Base-by-base conservation (phyloP, 495 filamentous ascomycete species). In the Hyaloscypha finlandica region DNA sequence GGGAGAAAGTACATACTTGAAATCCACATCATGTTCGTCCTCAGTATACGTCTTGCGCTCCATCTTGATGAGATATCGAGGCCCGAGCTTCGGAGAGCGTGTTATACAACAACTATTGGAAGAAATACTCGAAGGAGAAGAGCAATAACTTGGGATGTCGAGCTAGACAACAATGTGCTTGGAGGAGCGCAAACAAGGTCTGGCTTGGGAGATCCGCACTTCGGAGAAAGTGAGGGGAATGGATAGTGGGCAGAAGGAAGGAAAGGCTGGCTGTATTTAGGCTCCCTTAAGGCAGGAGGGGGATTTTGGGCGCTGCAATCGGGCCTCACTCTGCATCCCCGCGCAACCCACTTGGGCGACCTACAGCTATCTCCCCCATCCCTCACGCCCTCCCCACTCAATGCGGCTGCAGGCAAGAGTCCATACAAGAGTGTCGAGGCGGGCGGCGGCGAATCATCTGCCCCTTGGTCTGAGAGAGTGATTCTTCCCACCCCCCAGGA, bases 11-110 rank as follows among this genome's bases (percentile, higher is more conserved):
- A 35, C 30, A 37, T 60, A 65, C 67, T 37, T 56, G 39, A 69
- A 69, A 48, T 69, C 67, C 11, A 69, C 32, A 42, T 65, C 61
- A 19, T 69, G 37, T 52, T 69, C 67, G 35, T 69, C 67, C 37
- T 59, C 66, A 37, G 35, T 37, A 3, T 61, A n/a, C 35, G 22
- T 42, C 29, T 37, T 37, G 30, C 37, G 35, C 19, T 48, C 59
- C 59, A 61, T 61, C 12, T 37, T 61, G 35, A 48, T 30, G 0
- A 30, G 35, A 37, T 19, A 61, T 4, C 9, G 32, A 45, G 45
- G 20, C 35, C 0, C 19, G 31, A 31, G 54, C 54, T 30, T 3
- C 54, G 31, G 1, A 22, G 11, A 31, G 54, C 54, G 54, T 57
- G 54, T 20, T 25, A 57, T 57, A 57, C 31, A 30, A 30, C 54